Evolutionary conservation across 768 basidiomycete genomes (phyloP), one percentile per base, ranked within the genome.

Genomic region (Psilocybe azurescens): DNA sequence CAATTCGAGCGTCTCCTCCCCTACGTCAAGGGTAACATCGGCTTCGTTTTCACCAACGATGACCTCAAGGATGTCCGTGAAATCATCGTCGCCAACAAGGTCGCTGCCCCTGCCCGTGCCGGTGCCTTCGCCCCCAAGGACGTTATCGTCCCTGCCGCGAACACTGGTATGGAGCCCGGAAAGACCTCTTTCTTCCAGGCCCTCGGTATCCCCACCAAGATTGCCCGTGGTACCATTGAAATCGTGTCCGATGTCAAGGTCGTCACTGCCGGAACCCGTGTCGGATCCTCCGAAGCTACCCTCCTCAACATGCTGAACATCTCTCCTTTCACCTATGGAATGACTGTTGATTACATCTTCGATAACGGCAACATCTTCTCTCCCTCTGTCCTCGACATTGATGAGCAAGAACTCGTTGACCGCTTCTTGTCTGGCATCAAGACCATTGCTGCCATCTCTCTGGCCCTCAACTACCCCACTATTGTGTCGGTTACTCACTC

Each of bases 141-240:
- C 71, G 97, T 99, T 72, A 81, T 80, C 63, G 92, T 99, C 69
- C 95, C 96, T 38, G 94, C 90, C 49, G 91, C 95, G 63, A 99
- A 99, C 89, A 99, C 97, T 59, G 96, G 96, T 79, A 99, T 99
- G 97, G 97, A 99, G 78, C 97, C 97, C 71, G 97, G 97, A 74
- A 99, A 99, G 87, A 99, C 97, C 64, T 97, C 97, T 71, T 99
- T 99, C 94, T 99, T 99, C 94, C 97, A 99, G 86, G 97, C 97
- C 60, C 90, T 99, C 74, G 90, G 92, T 83, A 96, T 99, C 79
- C 97, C 97, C 51, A 99, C 97, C 78, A 99, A 99, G 88, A 99
- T 99, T 68, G 96, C 97, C 55, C 92, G 97, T 89, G 97, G 97
- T 85, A 99, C 97, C 58, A 99, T 99, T 71, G 97, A 99, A 94